Evolutionary conservation across 1,284 basidiomycete species (phyloP).

Genomic region (Puccinia horiana): DNA sequence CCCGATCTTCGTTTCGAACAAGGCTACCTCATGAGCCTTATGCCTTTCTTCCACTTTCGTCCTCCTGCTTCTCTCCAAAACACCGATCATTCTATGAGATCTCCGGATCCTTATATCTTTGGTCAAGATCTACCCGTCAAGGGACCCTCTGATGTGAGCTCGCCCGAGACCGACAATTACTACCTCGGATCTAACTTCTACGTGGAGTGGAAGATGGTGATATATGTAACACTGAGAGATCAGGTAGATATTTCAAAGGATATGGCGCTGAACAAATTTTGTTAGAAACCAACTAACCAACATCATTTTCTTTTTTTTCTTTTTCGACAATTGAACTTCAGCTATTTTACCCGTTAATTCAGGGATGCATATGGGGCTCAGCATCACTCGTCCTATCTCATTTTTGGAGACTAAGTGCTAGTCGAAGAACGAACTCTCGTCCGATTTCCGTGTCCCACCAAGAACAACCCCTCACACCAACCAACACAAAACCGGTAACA

Average conservation of each 20-base stretch:
- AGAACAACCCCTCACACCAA: neutral
- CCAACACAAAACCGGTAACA: neutral
- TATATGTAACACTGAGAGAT: constrained; percentile 41
- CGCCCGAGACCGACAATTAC: neutral
- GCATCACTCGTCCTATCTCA: constrained; percentile 22
- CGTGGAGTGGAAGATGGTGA: constrained; percentile 40
- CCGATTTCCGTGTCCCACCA: neutral
- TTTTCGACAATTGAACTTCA: neutral
- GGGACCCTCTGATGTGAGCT: neutral
- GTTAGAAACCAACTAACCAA: neutral
- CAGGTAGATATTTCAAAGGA: constrained; percentile 15
- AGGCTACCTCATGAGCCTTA: constrained; percentile 40
- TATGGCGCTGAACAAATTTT: neutral
- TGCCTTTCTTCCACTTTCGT: constrained; percentile 42
- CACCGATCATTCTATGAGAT: neutral
- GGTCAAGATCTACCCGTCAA: neutral
- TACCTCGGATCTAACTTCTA: constrained; percentile 38
- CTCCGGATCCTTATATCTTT: neutral
- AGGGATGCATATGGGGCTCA: constrained; percentile 43
- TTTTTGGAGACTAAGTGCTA: neutral
- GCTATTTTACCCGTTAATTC: constrained; percentile 37
- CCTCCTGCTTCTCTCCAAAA: neutral
- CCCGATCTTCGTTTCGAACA: constrained; percentile 47
- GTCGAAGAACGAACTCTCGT: neutral
- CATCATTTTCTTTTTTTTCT: neutral